Conservation (phyloP, 805 yeast species). For the Ogataea nakhonphanomensis region DNA sequence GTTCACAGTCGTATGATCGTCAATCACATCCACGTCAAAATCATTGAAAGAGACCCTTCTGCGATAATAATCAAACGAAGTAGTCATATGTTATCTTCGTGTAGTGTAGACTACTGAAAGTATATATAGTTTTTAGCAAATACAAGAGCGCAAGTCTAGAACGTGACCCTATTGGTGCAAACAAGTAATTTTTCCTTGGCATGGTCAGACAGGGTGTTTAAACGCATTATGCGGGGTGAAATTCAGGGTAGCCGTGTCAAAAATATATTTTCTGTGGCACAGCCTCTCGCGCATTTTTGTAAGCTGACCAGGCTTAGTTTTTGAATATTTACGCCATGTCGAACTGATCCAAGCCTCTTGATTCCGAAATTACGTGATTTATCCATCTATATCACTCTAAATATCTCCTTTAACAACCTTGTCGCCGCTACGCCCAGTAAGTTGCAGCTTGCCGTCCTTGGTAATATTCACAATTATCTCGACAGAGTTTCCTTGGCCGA, state of each 20-base stretch:
- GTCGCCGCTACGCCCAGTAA: slow-evolving; percentile 57
- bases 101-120: background rate
- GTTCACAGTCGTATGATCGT: background rate
- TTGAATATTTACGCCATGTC: background rate
- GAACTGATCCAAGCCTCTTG: background rate
- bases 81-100: background rate
- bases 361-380: background rate
- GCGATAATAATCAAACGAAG: slow-evolving; percentile 3
- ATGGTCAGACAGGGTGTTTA: slow-evolving; percentile 1
- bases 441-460: slow-evolving; percentile 60
- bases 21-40: slow-evolving; percentile 9
- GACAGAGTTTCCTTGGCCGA: slow-evolving; percentile 58
- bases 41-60: slow-evolving; percentile 15
- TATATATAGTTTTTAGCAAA: background rate
- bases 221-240: slow-evolving; percentile 1
- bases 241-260: slow-evolving; percentile 1
- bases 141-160: background rate
- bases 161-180: slow-evolving; percentile 10
- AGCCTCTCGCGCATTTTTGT: background rate
- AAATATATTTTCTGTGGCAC: background rate
- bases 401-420: slow-evolving; percentile 49
- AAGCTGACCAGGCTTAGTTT: background rate
- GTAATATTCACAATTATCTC: slow-evolving; percentile 68
- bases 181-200: slow-evolving; percentile 3
- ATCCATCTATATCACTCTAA: slow-evolving; percentile 6